These are phyloP conservation scores for Naganishia liquefaciens DNA, from an alignment of 1,284 basidiomycete genomes.

Conservation along the genomic window DNA sequence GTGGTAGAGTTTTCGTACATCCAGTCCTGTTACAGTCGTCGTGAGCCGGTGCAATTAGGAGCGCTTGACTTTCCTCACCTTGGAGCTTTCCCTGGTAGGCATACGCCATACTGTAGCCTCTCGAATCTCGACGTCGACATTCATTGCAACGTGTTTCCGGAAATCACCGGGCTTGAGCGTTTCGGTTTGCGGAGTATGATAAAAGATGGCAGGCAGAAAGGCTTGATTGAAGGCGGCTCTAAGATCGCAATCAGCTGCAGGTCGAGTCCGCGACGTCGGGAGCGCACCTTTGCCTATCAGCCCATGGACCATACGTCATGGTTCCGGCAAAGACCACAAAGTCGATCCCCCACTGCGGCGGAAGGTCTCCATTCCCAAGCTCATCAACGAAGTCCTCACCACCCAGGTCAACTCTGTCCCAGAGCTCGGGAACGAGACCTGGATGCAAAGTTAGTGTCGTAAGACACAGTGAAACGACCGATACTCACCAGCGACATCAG, in stretches of 20 bases:
- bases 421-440: constrained; percentile 32
- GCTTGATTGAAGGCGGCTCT: constrained; percentile 73
- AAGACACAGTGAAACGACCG: not conserved
- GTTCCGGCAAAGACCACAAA: constrained; percentile 71
- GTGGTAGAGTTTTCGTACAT: constrained; percentile 36
- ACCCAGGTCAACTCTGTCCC: not conserved
- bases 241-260: not conserved
- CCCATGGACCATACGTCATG: constrained; percentile 88
- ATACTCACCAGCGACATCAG: constrained; percentile 60
- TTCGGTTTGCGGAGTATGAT: constrained; percentile 62
- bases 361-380: constrained; percentile 77
- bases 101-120: constrained; percentile 74
- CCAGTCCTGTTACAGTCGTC: constrained; percentile 41
- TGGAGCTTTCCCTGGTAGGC: constrained; percentile 74
- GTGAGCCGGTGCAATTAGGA: constrained; percentile 15
- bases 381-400: constrained; percentile 54
- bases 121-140: constrained; percentile 74
- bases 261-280: not conserved
- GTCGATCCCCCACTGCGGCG: constrained; percentile 92
- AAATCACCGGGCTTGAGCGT: constrained; percentile 70
- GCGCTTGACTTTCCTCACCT: constrained; percentile 35
- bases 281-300: constrained; percentile 77
- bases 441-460: not conserved
- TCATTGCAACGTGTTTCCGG: constrained; percentile 75
- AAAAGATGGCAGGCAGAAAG: constrained; percentile 79